Conservation (phyloP, 192 early-diverging fungal species). For the Pilaira anomala region DNA sequence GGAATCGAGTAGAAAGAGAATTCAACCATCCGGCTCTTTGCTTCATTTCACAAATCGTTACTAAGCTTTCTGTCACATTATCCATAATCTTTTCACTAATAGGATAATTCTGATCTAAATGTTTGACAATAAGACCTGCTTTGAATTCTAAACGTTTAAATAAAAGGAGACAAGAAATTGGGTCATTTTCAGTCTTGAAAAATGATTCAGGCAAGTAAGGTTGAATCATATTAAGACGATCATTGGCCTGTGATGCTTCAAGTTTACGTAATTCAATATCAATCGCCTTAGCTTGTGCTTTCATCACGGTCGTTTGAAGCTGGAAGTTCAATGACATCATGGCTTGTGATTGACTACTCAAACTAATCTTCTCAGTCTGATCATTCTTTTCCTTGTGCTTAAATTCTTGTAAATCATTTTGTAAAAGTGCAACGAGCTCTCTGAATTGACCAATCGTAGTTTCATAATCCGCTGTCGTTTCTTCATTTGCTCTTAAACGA, state of each 20-base stretch:
- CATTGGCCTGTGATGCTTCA: conserved; percentile 79
- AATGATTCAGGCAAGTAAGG: conserved; percentile 85
- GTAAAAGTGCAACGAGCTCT: conserved; percentile 72
- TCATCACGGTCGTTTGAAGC: conserved; percentile 73
- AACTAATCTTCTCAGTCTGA: conserved; percentile 45
- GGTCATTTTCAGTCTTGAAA: conserved; percentile 72
- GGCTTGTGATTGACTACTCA: conserved; percentile 71
- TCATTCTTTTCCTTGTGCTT: conserved; percentile 63
- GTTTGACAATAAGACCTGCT: conserved; percentile 64
- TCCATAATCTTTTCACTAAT: conserved; percentile 56
- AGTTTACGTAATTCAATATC: conserved; percentile 87
- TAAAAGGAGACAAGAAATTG: conserved; percentile 67
- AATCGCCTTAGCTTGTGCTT: conserved; percentile 84
- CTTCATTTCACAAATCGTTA: conserved; percentile 55
- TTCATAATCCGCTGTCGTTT: conserved; percentile 82
- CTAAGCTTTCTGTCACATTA: conserved; percentile 49
- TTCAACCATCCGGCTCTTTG: conserved; percentile 65
- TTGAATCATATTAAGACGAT: conserved; percentile 60
- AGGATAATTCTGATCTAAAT: conserved; percentile 58
- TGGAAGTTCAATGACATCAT: conserved; percentile 78
- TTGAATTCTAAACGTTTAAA: conserved; percentile 84
- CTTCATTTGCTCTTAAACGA: conserved; percentile 63
- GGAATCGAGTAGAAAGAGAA: conserved; percentile 63
- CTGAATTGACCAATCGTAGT: conserved; percentile 82
- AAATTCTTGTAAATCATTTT: conserved; percentile 67